Conservation (phyloP, 2,329 filamentous ascomycete genomes). For the Paecilomyces fulvus region DNA sequence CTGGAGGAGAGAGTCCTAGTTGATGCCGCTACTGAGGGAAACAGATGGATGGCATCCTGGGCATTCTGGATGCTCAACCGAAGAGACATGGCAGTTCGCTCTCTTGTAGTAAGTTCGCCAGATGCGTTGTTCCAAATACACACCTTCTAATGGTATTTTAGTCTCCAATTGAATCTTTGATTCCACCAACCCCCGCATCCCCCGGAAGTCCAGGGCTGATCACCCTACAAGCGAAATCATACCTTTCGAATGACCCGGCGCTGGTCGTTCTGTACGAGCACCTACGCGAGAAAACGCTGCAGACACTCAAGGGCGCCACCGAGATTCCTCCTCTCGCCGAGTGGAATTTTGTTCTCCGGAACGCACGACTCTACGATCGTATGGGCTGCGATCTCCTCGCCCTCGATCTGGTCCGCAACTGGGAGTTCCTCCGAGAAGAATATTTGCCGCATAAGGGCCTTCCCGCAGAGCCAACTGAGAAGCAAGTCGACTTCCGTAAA, state of each 20-base stretch:
- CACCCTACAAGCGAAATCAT: conserved; percentile 62
- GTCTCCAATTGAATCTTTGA: conserved; percentile 68
- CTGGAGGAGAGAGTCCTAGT: conserved; percentile 72
- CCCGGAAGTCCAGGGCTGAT: conserved; percentile 53
- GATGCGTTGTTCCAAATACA: conserved; percentile 1
- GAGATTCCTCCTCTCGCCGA: conserved; percentile 71
- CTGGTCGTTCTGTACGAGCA: conserved; percentile 81
- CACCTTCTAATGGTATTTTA: conserved; percentile 26
- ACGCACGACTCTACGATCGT: conserved; percentile 71
- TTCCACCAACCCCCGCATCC: conserved; percentile 41
- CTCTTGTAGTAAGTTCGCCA: conserved; percentile 58
- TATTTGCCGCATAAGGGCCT: conserved; percentile 31
- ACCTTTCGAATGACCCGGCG: conserved; percentile 83
- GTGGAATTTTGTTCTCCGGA: conserved; percentile 84
- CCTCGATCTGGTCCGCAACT: conserved; percentile 57
- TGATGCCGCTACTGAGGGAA: conserved; percentile 68
- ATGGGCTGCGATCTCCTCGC: conserved; percentile 93
- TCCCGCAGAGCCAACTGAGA: conserved; percentile 16
- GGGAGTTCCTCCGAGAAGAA: conserved; percentile 40
- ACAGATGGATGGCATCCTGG: conserved; percentile 93
- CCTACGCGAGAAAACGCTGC: conserved; percentile 69
- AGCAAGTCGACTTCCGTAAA: conserved; percentile 53
- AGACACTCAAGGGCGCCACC: conserved; percentile 76
- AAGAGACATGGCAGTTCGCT: conserved; percentile 73
- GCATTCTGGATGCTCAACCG: conserved; percentile 84